phyloP scores from a whole-genome alignment of 2,329 filamentous ascomycete species.

The Colletotrichum sojae region DNA sequence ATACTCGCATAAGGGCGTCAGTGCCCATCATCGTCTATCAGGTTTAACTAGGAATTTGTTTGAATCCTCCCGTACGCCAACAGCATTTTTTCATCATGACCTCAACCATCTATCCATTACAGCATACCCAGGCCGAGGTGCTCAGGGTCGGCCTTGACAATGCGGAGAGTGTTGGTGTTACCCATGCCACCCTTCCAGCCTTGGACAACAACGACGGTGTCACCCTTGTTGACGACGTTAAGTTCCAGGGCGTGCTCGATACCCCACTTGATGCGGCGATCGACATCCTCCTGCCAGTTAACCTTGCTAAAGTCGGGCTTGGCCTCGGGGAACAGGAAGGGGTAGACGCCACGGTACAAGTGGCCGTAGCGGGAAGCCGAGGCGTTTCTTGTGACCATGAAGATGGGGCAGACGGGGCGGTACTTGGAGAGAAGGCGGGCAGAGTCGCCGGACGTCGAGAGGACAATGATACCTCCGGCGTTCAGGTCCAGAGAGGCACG shows the following conservation, averaged over 20 bases:
- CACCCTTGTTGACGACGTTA: constrained; percentile 78
- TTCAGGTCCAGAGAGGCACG: constrained; percentile 96
- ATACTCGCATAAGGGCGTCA: constrained; percentile 35
- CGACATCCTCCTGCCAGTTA: constrained; percentile 99
- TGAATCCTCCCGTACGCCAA: constrained; percentile 35
- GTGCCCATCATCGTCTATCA: constrained; percentile 39
- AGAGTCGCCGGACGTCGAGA: constrained; percentile 95
- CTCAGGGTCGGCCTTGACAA: constrained; percentile 72
- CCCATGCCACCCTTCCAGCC: constrained; percentile 94
- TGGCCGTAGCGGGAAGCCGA: constrained; percentile 91
- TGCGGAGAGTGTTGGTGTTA: constrained; percentile 86
- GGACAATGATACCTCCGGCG: constrained; percentile 93
- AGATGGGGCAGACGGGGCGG: constrained; percentile 97
- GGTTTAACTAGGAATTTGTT: constrained; percentile 39
- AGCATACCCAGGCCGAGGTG: constrained; percentile 69
- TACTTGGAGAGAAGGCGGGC: constrained; percentile 98
- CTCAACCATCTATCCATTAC: constrained; percentile 40
- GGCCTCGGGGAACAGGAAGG: constrained; percentile 91
- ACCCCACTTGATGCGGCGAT: constrained; percentile 97
- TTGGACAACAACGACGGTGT: constrained; percentile 86
- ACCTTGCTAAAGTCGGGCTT: constrained; percentile 95
- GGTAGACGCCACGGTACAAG: constrained; percentile 97
- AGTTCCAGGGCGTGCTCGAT: constrained; percentile 89
- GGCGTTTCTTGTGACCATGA: constrained; percentile 95
- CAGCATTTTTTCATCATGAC: constrained; percentile 19